Evolutionary conservation across 495 filamentous ascomycete species (phyloP).

Genomic region (Trichodelitschia bisporula): DNA sequence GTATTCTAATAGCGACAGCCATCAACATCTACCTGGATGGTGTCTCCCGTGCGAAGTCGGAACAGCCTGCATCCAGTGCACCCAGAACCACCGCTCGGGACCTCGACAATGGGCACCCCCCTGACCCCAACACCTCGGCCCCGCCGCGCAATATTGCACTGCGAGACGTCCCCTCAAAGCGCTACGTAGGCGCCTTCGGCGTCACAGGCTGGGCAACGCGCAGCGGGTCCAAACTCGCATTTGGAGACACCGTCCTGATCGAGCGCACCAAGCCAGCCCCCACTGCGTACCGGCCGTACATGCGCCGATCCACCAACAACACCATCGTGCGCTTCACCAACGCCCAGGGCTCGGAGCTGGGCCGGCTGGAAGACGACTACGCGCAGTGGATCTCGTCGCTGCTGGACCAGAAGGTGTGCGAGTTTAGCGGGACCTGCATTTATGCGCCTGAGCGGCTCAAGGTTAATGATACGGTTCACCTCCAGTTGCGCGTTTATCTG

Average conservation of each 20-base stretch:
- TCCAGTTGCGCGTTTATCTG: constrained; percentile 64
- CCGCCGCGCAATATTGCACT: background rate
- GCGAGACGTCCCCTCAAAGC: constrained; percentile 25
- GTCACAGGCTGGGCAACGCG: constrained; percentile 81
- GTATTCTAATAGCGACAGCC: constrained; percentile 9
- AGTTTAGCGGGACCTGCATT: constrained; percentile 73
- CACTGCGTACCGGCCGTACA: too few relatives aligned
- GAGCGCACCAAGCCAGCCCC: constrained; percentile 62
- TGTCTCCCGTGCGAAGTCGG: too few relatives aligned
- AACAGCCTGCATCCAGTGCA: constrained; percentile 16
- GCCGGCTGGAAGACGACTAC: constrained; percentile 66
- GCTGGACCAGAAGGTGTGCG: constrained; percentile 76
- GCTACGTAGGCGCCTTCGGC: constrained; percentile 84
- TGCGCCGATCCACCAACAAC: too few relatives aligned
- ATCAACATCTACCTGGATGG: constrained; percentile 74
- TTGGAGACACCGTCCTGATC: constrained; percentile 59
- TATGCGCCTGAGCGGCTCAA: constrained; percentile 63
- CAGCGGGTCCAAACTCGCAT: constrained; percentile 47
- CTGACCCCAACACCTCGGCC: background rate
- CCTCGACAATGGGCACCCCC: background rate
- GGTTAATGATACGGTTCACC: constrained; percentile 77
- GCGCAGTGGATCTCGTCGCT: constrained; percentile 88
- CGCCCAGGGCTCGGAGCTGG: constrained; percentile 52
- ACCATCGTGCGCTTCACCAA: constrained; percentile 90
- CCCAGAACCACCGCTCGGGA: background rate